Conservation (phyloP, 345 rosid species). For the Populus nigra region DNA sequence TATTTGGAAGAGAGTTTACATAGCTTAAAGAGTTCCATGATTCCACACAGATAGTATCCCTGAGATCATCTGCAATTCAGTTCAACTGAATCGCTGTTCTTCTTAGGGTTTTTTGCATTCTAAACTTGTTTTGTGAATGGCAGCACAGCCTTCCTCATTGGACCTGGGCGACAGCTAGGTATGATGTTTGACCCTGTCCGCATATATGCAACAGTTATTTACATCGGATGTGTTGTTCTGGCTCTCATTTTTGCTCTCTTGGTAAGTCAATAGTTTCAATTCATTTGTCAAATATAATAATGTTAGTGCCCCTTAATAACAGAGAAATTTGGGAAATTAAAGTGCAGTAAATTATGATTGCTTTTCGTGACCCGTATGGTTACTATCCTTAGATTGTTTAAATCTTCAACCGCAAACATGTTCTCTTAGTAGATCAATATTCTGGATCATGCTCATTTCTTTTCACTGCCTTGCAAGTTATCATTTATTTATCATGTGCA, state of each 20-base stretch:
- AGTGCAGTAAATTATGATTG: neutral
- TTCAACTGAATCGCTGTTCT: neutral
- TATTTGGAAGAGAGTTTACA: neutral
- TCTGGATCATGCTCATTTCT: neutral
- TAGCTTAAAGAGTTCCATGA: neutral
- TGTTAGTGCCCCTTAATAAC: neutral
- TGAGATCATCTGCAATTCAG: neutral
- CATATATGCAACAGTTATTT: constrained; percentile 67
- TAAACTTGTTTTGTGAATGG: constrained; percentile 40
- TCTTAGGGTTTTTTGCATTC: constrained; percentile 16
- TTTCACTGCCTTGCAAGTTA: neutral
- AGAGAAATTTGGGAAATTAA: neutral
- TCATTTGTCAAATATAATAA: neutral
- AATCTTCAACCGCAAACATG: neutral
- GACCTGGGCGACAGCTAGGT: constrained; percentile 64
- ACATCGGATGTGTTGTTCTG: constrained; percentile 63
- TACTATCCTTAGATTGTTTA: neutral
- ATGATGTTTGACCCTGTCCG: constrained; percentile 91
- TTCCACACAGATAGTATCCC: neutral
- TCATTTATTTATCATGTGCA: neutral
- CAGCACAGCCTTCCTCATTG: constrained; percentile 97
- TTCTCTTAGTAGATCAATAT: too few species aligned
- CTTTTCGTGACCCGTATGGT: neutral
- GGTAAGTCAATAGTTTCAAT: constrained; percentile 46
- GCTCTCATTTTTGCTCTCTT: constrained; percentile 81